Evolutionary conservation across 257 asterid species (phyloP).

Genomic region (Perilla frutescens): DNA sequence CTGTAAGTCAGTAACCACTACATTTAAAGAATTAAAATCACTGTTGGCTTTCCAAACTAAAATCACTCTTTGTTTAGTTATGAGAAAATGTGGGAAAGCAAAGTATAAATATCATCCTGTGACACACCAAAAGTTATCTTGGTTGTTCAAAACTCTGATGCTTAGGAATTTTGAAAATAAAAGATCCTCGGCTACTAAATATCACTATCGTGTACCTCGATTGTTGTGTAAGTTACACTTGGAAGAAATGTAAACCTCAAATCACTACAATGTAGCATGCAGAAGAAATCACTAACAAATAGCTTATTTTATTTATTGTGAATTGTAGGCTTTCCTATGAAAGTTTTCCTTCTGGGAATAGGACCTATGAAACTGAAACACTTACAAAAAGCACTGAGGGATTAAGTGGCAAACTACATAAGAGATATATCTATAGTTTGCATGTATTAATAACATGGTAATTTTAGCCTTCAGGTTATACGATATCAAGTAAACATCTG

Average conservation of each 20-base stretch:
- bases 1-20: neutral
- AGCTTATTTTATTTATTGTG: neutral
- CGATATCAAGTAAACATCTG: neutral
- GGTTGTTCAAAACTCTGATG: neutral
- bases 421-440: neutral
- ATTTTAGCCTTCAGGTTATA: neutral
- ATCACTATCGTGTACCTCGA: neutral
- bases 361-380: neutral
- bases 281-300: neutral
- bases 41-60: no score
- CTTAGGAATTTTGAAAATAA: neutral
- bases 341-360: constrained; percentile 2
- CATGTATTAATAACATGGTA: neutral
- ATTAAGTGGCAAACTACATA: constrained; percentile 2
- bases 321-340: neutral
- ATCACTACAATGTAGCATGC: no score
- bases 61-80: neutral
- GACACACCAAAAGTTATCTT: neutral
- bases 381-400: neutral
- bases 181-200: no score
- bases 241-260: no score
- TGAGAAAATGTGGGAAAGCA: neutral
- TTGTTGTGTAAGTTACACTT: no score
- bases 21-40: no score
- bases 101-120: neutral